Evolutionary conservation across 176 grass and related monocot genomes (phyloP).

Genomic region (Aechmea fasciata): DNA sequence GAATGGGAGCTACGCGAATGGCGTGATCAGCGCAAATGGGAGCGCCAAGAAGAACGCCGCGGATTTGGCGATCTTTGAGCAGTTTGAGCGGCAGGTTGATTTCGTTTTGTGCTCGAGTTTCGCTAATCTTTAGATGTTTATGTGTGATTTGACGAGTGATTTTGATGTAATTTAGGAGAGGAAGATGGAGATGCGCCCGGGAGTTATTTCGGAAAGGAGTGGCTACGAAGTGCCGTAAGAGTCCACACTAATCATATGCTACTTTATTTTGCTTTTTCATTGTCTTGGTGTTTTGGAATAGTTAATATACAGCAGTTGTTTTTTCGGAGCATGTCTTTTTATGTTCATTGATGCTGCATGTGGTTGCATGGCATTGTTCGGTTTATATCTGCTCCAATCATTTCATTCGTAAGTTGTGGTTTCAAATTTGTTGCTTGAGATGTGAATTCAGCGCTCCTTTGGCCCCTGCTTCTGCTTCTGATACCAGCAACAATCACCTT

Average conservation of each 20-base stretch:
- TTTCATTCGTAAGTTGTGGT: too few species aligned
- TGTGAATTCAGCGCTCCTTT: too few species aligned
- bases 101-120: background rate
- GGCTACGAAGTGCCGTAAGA: constrained; percentile 46
- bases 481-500: too few species aligned
- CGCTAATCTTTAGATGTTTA: background rate
- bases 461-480: too few species aligned
- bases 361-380: too few species aligned
- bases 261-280: background rate
- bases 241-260: background rate
- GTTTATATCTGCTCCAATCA: too few species aligned
- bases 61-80: constrained; percentile 83
- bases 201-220: constrained; percentile 40
- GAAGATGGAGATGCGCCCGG: constrained; percentile 22
- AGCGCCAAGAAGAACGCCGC: constrained; percentile 44
- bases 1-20: constrained; percentile 9
- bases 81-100: constrained; percentile 74
- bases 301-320: background rate
- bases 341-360: background rate
- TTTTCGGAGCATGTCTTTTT: background rate
- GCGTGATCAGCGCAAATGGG: constrained; percentile 25
- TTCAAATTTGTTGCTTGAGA: too few species aligned
- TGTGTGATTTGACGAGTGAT: constrained; percentile 1
- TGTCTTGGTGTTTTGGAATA: background rate
- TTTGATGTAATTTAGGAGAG: constrained; percentile 32